Percentiles rank a stretch among this genome's conserved stretches.
Conservation (phyloP, 1,284 basidiomycete genomes). For the Paramarasmius palmivorus region DNA sequence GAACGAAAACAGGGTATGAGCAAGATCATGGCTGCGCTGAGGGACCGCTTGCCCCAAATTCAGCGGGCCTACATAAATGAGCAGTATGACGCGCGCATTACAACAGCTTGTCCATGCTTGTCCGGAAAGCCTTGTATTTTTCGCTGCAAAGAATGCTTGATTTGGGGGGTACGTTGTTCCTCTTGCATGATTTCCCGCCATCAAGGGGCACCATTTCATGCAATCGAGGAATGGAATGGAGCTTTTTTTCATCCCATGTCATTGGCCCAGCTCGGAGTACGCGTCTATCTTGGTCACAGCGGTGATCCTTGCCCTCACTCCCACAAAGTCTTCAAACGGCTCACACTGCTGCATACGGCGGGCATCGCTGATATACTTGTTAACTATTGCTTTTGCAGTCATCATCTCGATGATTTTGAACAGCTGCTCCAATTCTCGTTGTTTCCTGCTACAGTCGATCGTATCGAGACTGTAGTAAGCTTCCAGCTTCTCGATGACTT, state of each 20-base stretch:
- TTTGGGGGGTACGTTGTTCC: constrained; percentile 12
- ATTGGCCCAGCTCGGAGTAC: constrained; percentile 7
- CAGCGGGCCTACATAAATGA: constrained; percentile 10
- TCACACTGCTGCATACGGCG: constrained; percentile 21
- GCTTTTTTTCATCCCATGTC: constrained; percentile 10
- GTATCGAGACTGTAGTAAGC: constrained; percentile 28
- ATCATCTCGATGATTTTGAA: not conserved
- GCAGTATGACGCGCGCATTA: constrained; percentile 4
- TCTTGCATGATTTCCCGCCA: constrained; percentile 18
- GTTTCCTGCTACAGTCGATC: constrained; percentile 23
- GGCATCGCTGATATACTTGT: constrained; percentile 20
- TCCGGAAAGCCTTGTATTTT: constrained; percentile 1
- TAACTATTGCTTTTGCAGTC: constrained; percentile 21
- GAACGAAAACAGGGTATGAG: not conserved
- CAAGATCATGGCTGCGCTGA: not conserved
- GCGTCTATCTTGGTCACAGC: constrained; percentile 11
- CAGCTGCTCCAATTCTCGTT: constrained; percentile 17
- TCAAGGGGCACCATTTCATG: constrained; percentile 18
- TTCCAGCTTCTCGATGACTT: constrained; percentile 28
- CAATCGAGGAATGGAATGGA: constrained; percentile 21
- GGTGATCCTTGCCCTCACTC: constrained; percentile 12
- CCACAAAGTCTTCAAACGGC: not conserved
- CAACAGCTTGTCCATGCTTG: constrained; percentile 5
- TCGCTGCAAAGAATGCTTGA: constrained; percentile 21
- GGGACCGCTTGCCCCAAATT: constrained; percentile 6